Conservation (phyloP, 768 basidiomycete genomes). For the Amanita rubescens region DNA sequence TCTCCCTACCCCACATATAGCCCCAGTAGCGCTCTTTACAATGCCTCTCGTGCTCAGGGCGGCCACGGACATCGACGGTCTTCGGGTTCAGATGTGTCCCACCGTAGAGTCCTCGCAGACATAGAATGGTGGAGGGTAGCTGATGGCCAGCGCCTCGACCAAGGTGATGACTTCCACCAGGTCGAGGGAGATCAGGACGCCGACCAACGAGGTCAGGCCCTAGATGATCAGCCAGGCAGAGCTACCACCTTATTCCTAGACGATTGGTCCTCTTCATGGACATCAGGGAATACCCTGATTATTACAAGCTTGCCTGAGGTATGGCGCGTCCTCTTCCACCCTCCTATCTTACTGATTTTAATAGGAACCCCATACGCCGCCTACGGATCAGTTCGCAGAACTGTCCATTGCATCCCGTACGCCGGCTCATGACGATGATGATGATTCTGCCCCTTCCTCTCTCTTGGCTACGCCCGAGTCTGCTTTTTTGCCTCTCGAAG, state of each 20-base stretch:
- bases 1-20: conserved; percentile 56
- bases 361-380: conserved; percentile 17
- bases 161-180: not conserved
- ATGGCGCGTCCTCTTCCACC: not conserved
- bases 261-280: conserved; percentile 13
- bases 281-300: not conserved
- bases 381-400: conserved; percentile 42
- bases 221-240: conserved; percentile 9
- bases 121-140: conserved; percentile 84
- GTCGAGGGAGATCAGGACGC: conserved; percentile 32
- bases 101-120: conserved; percentile 72
- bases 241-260: not conserved
- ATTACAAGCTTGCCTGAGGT: conserved; percentile 2
- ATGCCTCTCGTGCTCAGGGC: conserved; percentile 11
- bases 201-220: conserved; percentile 28
- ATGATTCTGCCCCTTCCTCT: conserved; percentile 45
- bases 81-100: conserved; percentile 56
- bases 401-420: conserved; percentile 45
- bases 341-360: not conserved
- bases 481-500: conserved; percentile 29
- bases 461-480: conserved; percentile 53
- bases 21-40: conserved; percentile 18
- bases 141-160: conserved; percentile 53
- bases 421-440: conserved; percentile 33
- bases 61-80: conserved; percentile 51